These are phyloP conservation scores for Prunus mira DNA, from an alignment of 306 rosid genomes.

Conservation along the genomic window DNA sequence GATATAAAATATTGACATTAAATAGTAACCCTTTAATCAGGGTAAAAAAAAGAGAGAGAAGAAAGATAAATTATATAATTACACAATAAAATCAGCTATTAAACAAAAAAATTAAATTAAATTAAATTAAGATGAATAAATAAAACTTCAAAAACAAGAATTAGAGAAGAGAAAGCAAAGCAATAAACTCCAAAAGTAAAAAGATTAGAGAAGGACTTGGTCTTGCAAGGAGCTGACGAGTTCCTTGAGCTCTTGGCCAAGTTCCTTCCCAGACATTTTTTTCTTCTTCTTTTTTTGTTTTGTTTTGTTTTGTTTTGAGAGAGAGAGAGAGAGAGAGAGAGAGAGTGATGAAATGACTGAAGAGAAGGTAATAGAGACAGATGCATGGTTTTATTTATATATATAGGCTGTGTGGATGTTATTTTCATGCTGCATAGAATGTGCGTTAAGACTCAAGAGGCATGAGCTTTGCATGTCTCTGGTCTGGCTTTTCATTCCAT, in stretches of 20 bases:
- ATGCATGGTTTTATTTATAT: not conserved
- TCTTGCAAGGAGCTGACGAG: conserved; percentile 11
- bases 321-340: too few species aligned
- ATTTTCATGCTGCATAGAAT: not conserved
- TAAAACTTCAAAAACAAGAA: too few species aligned
- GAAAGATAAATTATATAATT: not conserved
- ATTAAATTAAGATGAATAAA: too few species aligned
- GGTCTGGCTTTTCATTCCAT: not conserved
- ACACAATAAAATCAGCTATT: too few species aligned
- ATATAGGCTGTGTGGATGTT: not conserved
- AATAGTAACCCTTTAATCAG: too few species aligned
- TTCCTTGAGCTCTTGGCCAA: not conserved
- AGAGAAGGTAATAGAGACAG: not conserved
- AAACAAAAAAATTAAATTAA: too few species aligned
- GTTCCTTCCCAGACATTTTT: not conserved
- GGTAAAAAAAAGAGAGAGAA: not conserved
- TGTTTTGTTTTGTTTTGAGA: not conserved
- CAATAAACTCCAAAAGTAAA: too few species aligned
- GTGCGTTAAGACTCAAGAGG: not conserved
- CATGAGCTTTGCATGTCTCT: conserved; percentile 1
- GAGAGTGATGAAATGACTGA: not conserved
- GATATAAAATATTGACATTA: too few species aligned
- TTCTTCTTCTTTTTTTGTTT: not conserved
- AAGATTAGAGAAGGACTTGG: not conserved
- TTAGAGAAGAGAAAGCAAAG: too few species aligned